Percentiles rank a stretch among this genome's conserved stretches.
Conservation (phyloP, 345 rosid genomes). For the Salix koriyanagi region DNA sequence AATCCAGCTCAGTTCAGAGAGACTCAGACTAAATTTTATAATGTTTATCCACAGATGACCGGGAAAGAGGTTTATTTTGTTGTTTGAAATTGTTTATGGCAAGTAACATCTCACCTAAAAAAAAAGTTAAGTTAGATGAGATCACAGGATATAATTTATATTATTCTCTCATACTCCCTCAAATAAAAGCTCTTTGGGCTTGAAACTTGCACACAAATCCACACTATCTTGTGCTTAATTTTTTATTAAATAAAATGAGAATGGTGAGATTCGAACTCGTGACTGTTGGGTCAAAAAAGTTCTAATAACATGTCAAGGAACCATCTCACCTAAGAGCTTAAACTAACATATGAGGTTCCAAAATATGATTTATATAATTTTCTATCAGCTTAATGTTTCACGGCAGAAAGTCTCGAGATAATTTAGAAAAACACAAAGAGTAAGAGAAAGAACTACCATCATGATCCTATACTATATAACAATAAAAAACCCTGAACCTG, state of each 20-base stretch:
- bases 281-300: no score
- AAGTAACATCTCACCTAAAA: no score
- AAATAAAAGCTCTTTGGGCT: accelerated
- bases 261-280: no score
- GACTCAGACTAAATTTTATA: neutral
- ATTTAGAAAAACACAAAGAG: neutral
- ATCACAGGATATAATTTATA: no score
- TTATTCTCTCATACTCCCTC: no score
- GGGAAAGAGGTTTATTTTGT: neutral
- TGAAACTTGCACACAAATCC: no score
- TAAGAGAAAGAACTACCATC: neutral
- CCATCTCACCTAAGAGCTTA: no score
- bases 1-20: neutral
- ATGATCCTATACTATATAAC: neutral
- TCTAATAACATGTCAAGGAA: no score
- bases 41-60: neutral
- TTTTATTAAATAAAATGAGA: no score
- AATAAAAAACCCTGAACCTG: neutral
- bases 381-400: neutral
- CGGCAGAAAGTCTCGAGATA: neutral
- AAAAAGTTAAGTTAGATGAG: no score
- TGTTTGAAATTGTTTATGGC: neutral
- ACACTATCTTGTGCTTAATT: no score
- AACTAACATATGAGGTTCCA: accelerated
- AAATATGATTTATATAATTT: no score